These are phyloP conservation scores for Corylus heterophylla DNA, from an alignment of 306 rosid species.

Conservation along the genomic window DNA sequence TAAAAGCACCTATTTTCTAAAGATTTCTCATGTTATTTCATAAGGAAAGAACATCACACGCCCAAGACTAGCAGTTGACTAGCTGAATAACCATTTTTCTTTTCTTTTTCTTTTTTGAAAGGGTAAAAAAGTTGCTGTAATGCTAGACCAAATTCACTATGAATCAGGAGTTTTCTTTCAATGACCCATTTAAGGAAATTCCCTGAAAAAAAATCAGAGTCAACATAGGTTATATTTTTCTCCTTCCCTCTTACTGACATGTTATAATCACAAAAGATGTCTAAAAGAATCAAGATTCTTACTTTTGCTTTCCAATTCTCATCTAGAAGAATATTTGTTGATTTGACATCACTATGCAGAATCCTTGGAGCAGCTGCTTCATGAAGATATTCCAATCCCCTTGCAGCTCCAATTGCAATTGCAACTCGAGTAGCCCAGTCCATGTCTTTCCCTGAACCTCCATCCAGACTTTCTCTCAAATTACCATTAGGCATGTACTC, in stretches of 20 bases:
- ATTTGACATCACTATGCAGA: conserved; percentile 93
- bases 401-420: conserved; percentile 95
- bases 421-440: conserved; percentile 83
- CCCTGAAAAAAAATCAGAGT: background rate
- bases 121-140: background rate
- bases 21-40: background rate
- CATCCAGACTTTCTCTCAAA: conserved; percentile 87
- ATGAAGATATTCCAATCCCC: conserved; percentile 96
- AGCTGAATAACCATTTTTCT: background rate
- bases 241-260: background rate
- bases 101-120: too few relatives aligned
- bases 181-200: conserved; percentile 10
- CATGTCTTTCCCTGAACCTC: conserved; percentile 47
- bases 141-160: background rate
- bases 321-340: conserved; percentile 94
- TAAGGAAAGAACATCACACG: background rate
- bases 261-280: conserved; percentile 11
- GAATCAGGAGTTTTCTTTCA: background rate
- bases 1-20: background rate
- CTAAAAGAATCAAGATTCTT: conserved; percentile 30
- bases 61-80: background rate
- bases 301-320: conserved; percentile 85
- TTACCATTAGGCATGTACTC: conserved; percentile 81
- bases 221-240: background rate
- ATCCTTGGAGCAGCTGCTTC: conserved; percentile 98